Conservation (phyloP, 345 rosid genomes). For the Sonneratia caseolaris region DNA sequence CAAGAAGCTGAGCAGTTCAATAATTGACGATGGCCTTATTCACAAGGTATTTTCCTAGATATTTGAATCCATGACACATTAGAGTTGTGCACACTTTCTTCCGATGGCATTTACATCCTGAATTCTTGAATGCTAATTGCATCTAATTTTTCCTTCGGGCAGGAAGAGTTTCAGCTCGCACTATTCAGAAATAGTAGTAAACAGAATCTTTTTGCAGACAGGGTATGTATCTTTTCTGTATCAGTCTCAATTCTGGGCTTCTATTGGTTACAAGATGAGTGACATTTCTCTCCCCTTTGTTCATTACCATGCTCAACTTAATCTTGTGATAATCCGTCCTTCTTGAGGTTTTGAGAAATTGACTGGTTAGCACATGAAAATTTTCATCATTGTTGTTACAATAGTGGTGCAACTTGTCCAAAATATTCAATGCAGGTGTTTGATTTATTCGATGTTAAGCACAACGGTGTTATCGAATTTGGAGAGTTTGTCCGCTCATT, state of each 20-base stretch:
- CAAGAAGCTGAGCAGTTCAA: slow-evolving; percentile 55
- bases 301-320: background rate
- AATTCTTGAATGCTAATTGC: background rate
- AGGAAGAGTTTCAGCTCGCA: slow-evolving; percentile 53
- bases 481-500: slow-evolving; percentile 27
- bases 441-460: slow-evolving; percentile 22
- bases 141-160: background rate
- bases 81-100: background rate
- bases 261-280: background rate
- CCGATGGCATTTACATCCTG: background rate
- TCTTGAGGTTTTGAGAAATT: background rate
- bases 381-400: background rate
- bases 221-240: slow-evolving; percentile 25
- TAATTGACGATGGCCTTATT: slow-evolving; percentile 37
- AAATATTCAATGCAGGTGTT: slow-evolving; percentile 14
- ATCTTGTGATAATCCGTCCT: background rate
- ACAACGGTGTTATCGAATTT: slow-evolving; percentile 21
- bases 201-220: slow-evolving; percentile 44
- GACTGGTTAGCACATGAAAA: background rate
- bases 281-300: background rate
- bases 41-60: slow-evolving; percentile 40
- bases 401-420: background rate
- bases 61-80: background rate
- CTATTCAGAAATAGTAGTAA: slow-evolving; percentile 32
- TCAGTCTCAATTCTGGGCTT: background rate